These are phyloP conservation scores for Boletus reticuloceps DNA, from an alignment of 768 basidiomycete species.

Conservation along the genomic window DNA sequence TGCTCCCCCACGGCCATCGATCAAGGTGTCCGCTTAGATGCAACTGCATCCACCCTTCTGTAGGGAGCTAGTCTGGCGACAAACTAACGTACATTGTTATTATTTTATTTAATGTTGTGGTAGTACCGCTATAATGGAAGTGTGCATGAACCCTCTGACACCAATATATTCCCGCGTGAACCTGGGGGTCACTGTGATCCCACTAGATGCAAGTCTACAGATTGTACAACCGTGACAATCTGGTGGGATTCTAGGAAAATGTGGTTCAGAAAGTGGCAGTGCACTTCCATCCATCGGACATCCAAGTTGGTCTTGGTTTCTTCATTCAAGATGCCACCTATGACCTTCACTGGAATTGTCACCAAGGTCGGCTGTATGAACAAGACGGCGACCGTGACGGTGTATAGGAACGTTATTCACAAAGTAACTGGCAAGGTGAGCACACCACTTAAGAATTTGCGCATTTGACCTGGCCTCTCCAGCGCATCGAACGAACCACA, in stretches of 20 bases:
- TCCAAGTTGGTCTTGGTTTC: no score
- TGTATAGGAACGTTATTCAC: slow-evolving; percentile 72
- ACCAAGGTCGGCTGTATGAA: slow-evolving; percentile 82
- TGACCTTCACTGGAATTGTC: slow-evolving; percentile 71
- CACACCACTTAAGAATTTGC: not conserved
- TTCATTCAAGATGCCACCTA: slow-evolving; percentile 61
- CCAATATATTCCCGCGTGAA: no score
- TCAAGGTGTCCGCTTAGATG: slow-evolving; percentile 10
- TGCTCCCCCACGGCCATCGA: slow-evolving; percentile 30
- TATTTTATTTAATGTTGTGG: no score
- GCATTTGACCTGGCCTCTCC: slow-evolving; percentile 3
- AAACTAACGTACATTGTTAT: not conserved
- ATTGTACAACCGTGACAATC: no score
- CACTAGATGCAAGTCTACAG: no score
- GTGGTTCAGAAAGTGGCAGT: no score
- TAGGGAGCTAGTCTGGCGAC: not conserved
- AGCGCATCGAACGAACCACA: slow-evolving; percentile 75
- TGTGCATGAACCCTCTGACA: no score
- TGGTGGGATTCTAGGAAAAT: no score
- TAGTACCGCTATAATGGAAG: no score
- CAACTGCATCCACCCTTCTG: not conserved
- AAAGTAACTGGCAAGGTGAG: slow-evolving; percentile 73
- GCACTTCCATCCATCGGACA: no score
- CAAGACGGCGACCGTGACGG: slow-evolving; percentile 82
- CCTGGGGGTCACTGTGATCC: no score